Evolutionary conservation across 2,329 filamentous ascomycete genomes (phyloP), one percentile per base, ranked within the genome.

Genomic region (Blumeriella jaapii): DNA sequence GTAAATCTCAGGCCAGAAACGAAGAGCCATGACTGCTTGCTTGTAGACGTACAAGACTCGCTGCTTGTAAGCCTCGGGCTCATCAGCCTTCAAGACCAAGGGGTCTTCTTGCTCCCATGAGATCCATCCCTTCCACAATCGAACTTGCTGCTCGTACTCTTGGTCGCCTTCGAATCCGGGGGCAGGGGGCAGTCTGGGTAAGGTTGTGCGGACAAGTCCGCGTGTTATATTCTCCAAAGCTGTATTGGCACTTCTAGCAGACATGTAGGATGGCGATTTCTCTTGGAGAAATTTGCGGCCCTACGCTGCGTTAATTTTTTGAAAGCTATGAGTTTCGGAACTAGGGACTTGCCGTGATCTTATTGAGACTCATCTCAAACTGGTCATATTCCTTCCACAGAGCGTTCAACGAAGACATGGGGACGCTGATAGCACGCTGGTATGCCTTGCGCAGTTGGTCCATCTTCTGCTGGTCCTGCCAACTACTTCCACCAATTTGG

Each of bases 401-500:
- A 34, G 71, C 72, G 52, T 89, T 83, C 31, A 93, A 74, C 19
- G 80, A 81, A 36, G 79, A 74, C 44, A 85, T 93, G 4, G 93
- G 93, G 24, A 95, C 74, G 46, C 75, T 78, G 39, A 95, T 83
- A 10, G 89, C 89, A 34, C 80, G 80, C 52, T 95, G 87, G 56
- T 95, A 98, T 1, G 84, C 82, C 56, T 93, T 93, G 40, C 91
- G 79, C 33, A 98, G 62, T 48, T 82, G 68, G 51, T 98, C 91
- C 81, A 94, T 93, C 67, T 98, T 98, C 56, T 96, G 91, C 60
- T 89, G 82, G 55, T 96, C 91, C 59, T 96, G 87, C 93, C 91
- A 98, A 39, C 74, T 78, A 39, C 69, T 78, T 27, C 89, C 91
- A 16, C 87, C 89, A 39, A 91, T 73, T 39, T 76, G 76, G 5